phyloP scores from a whole-genome alignment of 768 basidiomycete species.

The Brasilioporus rufonigricans region DNA sequence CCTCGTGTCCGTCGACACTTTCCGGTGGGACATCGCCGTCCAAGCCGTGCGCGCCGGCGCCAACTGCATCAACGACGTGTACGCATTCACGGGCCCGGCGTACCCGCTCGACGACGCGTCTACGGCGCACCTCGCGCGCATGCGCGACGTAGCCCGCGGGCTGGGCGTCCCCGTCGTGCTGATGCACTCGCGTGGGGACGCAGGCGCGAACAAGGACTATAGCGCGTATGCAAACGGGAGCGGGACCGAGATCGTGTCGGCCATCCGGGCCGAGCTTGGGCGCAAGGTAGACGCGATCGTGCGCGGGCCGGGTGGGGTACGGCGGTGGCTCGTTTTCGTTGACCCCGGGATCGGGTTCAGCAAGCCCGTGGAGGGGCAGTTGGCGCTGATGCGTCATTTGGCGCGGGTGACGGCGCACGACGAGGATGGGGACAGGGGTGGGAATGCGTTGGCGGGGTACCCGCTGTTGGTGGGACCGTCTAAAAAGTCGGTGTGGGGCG shows the following conservation, averaged over 20 bases:
- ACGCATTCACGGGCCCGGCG: slow-evolving; percentile 69
- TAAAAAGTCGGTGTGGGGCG: slow-evolving; percentile 81
- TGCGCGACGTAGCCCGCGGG: slow-evolving; percentile 65
- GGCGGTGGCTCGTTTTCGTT: slow-evolving; percentile 84
- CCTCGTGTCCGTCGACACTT: slow-evolving; percentile 30
- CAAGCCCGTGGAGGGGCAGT: slow-evolving; percentile 74
- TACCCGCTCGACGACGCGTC: slow-evolving; percentile 35
- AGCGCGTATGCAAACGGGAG: too few relatives aligned
- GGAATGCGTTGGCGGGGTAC: slow-evolving; percentile 55
- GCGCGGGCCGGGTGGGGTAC: slow-evolving; percentile 64
- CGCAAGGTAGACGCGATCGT: slow-evolving; percentile 63
- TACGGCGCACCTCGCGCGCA: slow-evolving; percentile 45
- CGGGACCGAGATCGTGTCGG: too few relatives aligned
- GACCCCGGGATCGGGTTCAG: slow-evolving; percentile 97
- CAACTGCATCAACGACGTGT: slow-evolving; percentile 92
- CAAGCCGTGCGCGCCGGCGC: slow-evolving; percentile 65
- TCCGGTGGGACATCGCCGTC: slow-evolving; percentile 21
- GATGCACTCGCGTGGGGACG: slow-evolving; percentile 94
- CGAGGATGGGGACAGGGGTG: slow-evolving; percentile 27
- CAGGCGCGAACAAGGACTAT: slow-evolving; percentile 71
- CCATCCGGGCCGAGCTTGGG: slow-evolving; percentile 71
- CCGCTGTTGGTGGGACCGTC: slow-evolving; percentile 76
- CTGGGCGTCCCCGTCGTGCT: slow-evolving; percentile 78
- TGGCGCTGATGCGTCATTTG: slow-evolving; percentile 58
- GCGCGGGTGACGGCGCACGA: slow-evolving; percentile 40